Conservation (phyloP, 306 rosid genomes). For the Trifolium subterraneum region DNA sequence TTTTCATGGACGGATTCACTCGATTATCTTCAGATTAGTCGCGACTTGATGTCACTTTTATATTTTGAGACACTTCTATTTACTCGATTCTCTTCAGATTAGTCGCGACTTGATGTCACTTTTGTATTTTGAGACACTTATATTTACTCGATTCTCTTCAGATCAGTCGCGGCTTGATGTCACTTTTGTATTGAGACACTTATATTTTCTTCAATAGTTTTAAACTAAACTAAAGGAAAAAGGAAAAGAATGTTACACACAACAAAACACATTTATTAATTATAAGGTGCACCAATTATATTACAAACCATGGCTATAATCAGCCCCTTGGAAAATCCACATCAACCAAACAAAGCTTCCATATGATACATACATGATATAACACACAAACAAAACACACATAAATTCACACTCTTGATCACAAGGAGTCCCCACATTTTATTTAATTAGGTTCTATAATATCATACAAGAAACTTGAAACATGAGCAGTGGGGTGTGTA, state of each 20-base stretch:
- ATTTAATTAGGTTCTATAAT: constrained; percentile 22
- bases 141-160: neutral
- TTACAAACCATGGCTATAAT: constrained; percentile 23
- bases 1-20: neutral
- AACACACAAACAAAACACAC: constrained; percentile 20
- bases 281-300: neutral
- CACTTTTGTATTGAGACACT: neutral
- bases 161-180: neutral
- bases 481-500: constrained; percentile 27
- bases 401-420: constrained; percentile 5
- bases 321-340: constrained; percentile 9
- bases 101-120: neutral
- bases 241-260: neutral
- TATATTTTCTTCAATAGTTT: neutral
- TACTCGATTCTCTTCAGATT: too few relatives aligned
- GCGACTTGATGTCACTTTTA: neutral
- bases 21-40: too few relatives aligned
- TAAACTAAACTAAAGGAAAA: neutral
- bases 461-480: constrained; percentile 27
- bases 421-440: constrained; percentile 43
- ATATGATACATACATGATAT: neutral
- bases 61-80: neutral
- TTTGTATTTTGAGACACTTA: neutral
- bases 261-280: constrained; percentile 9
- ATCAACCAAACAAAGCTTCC: constrained; percentile 6